phyloP scores from a whole-genome alignment of 305 asterid species.

The Plantago lanceolata region DNA sequence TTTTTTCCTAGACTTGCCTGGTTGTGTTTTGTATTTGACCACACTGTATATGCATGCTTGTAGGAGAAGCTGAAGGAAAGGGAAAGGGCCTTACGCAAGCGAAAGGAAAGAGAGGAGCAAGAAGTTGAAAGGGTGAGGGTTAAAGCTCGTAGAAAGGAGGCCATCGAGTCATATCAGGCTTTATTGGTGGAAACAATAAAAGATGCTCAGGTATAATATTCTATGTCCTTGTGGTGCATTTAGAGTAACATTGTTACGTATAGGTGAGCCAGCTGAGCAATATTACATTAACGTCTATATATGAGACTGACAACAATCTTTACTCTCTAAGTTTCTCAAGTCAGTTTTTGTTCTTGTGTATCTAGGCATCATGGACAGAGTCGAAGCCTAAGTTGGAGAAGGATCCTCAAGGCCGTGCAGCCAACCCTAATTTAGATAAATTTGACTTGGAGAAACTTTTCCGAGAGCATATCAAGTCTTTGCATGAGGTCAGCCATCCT shows the following conservation, averaged over 20 bases:
- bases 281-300: too few species aligned
- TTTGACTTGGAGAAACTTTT: slow-evolving; percentile 88
- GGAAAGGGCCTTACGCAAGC: slow-evolving; percentile 75
- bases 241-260: neutral
- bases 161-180: slow-evolving; percentile 85
- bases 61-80: slow-evolving; percentile 93
- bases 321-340: neutral
- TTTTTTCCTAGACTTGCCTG: slow-evolving; percentile 6
- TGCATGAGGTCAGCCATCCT: slow-evolving; percentile 63
- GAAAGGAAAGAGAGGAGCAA: slow-evolving; percentile 98
- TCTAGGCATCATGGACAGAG: slow-evolving; percentile 91
- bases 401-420: slow-evolving; percentile 96
- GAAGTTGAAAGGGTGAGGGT: slow-evolving; percentile 95
- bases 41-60: slow-evolving; percentile 6
- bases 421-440: slow-evolving; percentile 75
- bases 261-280: too few species aligned
- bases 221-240: neutral
- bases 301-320: neutral
- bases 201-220: slow-evolving; percentile 73
- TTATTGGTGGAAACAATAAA: slow-evolving; percentile 88
- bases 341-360: slow-evolving; percentile 20
- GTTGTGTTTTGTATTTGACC: slow-evolving; percentile 2
- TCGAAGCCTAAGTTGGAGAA: slow-evolving; percentile 85
- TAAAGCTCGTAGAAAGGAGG: slow-evolving; percentile 92
- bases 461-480: slow-evolving; percentile 80